Evolutionary conservation across 306 rosid genomes (phyloP), one percentile per base, ranked within the genome.

Genomic region (Amphicarpaea edgeworthii): DNA sequence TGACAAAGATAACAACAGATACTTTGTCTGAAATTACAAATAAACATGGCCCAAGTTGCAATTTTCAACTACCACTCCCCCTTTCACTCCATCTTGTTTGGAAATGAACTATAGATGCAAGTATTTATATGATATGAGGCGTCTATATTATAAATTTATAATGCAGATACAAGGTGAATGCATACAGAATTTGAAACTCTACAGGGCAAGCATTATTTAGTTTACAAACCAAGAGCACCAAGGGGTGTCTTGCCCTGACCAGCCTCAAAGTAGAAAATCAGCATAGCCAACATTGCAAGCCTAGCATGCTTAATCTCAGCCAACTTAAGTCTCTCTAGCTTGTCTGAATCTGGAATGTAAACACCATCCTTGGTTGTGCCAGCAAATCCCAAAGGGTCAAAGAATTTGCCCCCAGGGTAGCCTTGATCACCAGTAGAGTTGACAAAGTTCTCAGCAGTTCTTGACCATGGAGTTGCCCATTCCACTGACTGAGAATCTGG

Each of bases 401-500:
- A 96, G 89, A 96, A 96, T 53, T 96, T 96, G 21, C 98, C 98
- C 0, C 99, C 99, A 0, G 98, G 99, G 73, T 96, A 96, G 40
- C 98, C 99, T 34, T 96, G 99, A 2, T 92, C 98, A 0, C 99
- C 98, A 0, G 99, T 96, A 17, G 91, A 63, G 20, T 96, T 96
- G 43, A 88, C 73, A 6, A 96, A 96, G 79, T 96, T 96, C 86
- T 96, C 99, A 0, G 98, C 85, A 0, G 97, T 96, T 81, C 76
- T 88, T 3, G 99, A 96, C 99, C 99, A 96, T 1, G 98, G 98
- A 6, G 99, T 96, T 6, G 97, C 99, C 98, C 98, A 96, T 34
- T 92, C 97, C 20, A 92, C 90, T 0, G 99, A 90, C 53, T 92
- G 99, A 6, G 98, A 96, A 47, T 96, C 99, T 0, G 98, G 98